Base-by-base conservation (phyloP, 2,329 filamentous ascomycete genomes). In the Apiospora saccharicola region DNA sequence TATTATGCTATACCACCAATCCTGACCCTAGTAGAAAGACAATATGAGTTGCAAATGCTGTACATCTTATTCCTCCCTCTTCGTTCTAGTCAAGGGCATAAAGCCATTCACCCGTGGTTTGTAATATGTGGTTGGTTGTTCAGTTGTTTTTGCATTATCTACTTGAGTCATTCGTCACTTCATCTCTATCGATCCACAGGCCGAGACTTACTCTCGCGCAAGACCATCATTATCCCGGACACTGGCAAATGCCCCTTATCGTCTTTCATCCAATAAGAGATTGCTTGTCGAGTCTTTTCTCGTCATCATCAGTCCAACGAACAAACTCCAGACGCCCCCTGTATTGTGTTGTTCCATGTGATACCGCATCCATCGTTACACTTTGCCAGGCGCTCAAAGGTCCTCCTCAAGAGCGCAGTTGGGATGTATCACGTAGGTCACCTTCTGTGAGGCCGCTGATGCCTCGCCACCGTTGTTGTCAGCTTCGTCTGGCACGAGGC, bases 351-450 rank as follows among this genome's bases (percentile, higher is more conserved):
- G 19, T 3, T 64, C 10, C 19, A 41, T 12, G 19, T 49, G 22
- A 64, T 41, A 10, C 34, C n/a, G 14, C 57, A 22, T 68, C n/a
- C 41, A 46, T 68, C 67, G 30, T 68, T 47, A 47, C n/a, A 34
- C 26, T 10, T 4, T 44, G 1, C 64, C 41, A 67, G 44, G 43
- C 7, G 24, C 46, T 71, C 22, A 71, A 16, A 64, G 34, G 14
- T 90, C 89, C 69, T 90, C 89, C 75, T 98, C 95, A 13, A 97
- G 87, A 0, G 93, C 94, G 80, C 94, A 97, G 84, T 98, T 98
- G 72, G 96, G 96, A 84, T 99, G 96, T 76, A 99, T 81, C 37
- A 98, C 93, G 80, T 98, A 99, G 70, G 96, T 89, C 5, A 93
- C 86, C 78, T 86, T 86, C 75, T 85, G 85, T 14, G 80, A 81